These are phyloP conservation scores for Rhytidiadelphus loreus DNA, from an alignment of 225 moss, liverwort and hornwort genomes.

Conservation along the genomic window DNA sequence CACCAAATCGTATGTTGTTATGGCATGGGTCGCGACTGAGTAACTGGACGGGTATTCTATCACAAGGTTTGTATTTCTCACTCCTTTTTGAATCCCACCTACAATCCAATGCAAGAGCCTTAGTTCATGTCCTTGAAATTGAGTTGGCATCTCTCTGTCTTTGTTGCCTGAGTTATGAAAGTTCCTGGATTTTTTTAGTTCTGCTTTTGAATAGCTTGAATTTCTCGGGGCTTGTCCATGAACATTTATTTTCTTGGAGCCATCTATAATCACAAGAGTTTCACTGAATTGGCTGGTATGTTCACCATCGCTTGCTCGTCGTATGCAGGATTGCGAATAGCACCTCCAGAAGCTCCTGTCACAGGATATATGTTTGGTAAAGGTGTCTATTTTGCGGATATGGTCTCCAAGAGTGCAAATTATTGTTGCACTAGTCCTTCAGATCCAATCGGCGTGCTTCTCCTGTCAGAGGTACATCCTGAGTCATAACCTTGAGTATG, in stretches of 20 bases:
- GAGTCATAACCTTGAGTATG: neutral
- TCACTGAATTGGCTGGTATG: neutral
- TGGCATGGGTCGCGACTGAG: constrained; percentile 97
- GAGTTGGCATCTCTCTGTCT: neutral
- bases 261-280: neutral
- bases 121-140: neutral
- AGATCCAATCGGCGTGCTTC: constrained; percentile 56
- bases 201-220: neutral
- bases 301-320: neutral
- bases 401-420: constrained; percentile 94
- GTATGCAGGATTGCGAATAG: constrained; percentile 78
- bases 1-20: constrained; percentile 80
- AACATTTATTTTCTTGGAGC: neutral
- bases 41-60: constrained; percentile 95
- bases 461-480: constrained; percentile 70
- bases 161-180: neutral
- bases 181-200: neutral
- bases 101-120: neutral
- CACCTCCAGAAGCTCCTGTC: constrained; percentile 90
- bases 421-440: constrained; percentile 47
- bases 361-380: constrained; percentile 98
- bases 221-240: neutral
- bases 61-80: constrained; percentile 55
- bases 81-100: neutral
- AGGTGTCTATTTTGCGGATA: constrained; percentile 97